Evolutionary conservation across 257 asterid species (phyloP), one percentile per base, ranked within the genome.

Genomic region (Jasminum sambac): DNA sequence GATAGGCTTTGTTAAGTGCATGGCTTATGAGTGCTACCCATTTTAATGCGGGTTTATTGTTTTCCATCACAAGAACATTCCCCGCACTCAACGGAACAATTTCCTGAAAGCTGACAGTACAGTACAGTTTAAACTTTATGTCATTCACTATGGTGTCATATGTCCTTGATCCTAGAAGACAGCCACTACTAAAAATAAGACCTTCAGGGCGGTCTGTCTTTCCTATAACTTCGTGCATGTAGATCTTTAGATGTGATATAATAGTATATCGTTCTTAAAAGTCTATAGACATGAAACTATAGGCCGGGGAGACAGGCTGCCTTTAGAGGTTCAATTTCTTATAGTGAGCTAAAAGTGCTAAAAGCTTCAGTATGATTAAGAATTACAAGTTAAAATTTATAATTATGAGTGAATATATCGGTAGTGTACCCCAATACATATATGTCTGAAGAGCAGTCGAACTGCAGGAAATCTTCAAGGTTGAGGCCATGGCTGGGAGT

Each of bases 11-110:
- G 87, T 94, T 94, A 16, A 94, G 86, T 65, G 97, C 88, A 4
- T 84, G 85, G 82, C 95, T 91, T 69, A 88, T 89, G 12, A 94
- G 78, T 12, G 95, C 92, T 16, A 91, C 40, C 99, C 99, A 94
- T 84, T 88, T 94, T 63, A 90, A 73, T 42, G 96, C 99, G 9
- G 99, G 99, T 79, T 89, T 96, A 58, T 84, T 94, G 85, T 91
- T 97, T 77, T 94, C 99, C 46, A 71, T 76, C 70, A 83, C 97
- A 40, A 94, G 30, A 5, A 94, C 93, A 78, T 94, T 94, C 69
- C 99, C 99, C 21, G 99, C 95, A 65, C 76, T 94, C 67, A 94
- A 63, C 3, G 99, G 99, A 1, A 94, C 99, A 2, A 94, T 91
- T 77, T 94, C 99, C 75, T 94, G 99, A 81, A 94, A 94, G 88